phyloP scores from a whole-genome alignment of 176 grass and related monocot species.

The Tillandsia leiboldiana region DNA sequence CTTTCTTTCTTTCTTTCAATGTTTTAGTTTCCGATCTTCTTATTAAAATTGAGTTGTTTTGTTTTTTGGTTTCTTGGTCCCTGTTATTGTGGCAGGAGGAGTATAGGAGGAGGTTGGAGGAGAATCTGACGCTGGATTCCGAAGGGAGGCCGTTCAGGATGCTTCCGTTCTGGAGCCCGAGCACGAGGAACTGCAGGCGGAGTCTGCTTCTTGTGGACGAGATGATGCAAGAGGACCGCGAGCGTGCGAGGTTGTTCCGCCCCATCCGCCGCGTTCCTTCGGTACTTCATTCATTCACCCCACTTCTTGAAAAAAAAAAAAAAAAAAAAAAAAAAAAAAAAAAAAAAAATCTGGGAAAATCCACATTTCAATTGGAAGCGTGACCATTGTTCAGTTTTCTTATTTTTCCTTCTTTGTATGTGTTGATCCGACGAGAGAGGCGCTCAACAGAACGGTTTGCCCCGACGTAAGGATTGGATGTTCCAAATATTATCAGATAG shows the following conservation, averaged over 20 bases:
- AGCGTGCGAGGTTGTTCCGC: neutral
- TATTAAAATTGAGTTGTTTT: neutral
- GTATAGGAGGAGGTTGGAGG: constrained; percentile 32
- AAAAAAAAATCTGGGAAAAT: no score
- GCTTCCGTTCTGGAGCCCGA: constrained; percentile 21
- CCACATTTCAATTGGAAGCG: no score
- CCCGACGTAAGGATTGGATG: no score
- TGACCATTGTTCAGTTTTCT: no score
- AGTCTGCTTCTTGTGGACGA: constrained; percentile 17
- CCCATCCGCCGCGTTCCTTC: constrained; percentile 20
- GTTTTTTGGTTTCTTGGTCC: constrained; percentile 3
- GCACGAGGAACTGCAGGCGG: constrained; percentile 8
- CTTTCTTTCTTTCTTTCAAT: neutral
- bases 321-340: no score
- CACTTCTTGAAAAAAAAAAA: neutral
- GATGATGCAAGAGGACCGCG: constrained; percentile 14
- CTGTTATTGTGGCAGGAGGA: constrained; percentile 18
- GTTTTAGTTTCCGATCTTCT: neutral
- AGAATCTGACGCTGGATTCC: constrained; percentile 22
- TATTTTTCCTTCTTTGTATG: no score
- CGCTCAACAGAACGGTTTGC: no score
- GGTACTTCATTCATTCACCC: constrained; percentile 3
- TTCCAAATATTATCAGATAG: neutral
- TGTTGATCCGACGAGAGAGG: no score
- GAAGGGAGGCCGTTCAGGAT: constrained; percentile 31